Conservation (phyloP, 371 early-diverging fungal genomes). For the Dichotomocladium elegans region DNA sequence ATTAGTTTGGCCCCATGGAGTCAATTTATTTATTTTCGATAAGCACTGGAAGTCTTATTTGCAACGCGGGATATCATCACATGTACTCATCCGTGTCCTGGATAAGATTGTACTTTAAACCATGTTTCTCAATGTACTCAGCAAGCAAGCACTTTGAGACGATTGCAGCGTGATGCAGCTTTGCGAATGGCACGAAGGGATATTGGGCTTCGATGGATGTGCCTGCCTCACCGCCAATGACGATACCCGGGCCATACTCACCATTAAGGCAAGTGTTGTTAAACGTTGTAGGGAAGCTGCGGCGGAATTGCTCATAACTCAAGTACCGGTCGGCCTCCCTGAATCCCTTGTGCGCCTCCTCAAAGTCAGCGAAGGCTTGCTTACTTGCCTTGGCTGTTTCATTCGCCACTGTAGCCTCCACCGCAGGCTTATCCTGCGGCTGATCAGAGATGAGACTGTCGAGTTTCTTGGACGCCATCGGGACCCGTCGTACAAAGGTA, state of each 20-base stretch:
- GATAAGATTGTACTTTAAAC: conserved; percentile 19
- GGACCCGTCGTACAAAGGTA: conserved; percentile 18
- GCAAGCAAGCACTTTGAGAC: conserved; percentile 27
- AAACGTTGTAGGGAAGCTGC: conserved; percentile 22
- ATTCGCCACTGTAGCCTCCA: conserved; percentile 3
- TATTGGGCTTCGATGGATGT: conserved; percentile 23
- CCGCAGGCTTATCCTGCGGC: background rate
- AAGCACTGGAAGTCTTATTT: too few species aligned
- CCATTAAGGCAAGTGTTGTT: conserved; percentile 22
- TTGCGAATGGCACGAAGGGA: conserved; percentile 26
- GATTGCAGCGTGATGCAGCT: conserved; percentile 39
- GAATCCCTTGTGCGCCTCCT: conserved; percentile 19
- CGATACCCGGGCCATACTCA: conserved; percentile 25
- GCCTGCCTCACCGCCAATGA: conserved; percentile 41
- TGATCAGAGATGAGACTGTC: background rate
- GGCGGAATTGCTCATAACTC: conserved; percentile 10
- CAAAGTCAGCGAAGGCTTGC: conserved; percentile 15
- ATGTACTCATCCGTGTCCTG: conserved; percentile 25
- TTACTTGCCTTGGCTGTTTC: conserved; percentile 4
- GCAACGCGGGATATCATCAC: conserved; percentile 10
- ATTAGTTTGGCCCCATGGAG: too few species aligned
- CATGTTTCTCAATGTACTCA: conserved; percentile 19
- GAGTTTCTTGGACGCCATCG: background rate
- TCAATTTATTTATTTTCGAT: too few species aligned
- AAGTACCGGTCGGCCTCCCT: conserved; percentile 25